Evolutionary conservation across 177 flowering plant species (phyloP).

Genomic region (Vitis hybrid): DNA sequence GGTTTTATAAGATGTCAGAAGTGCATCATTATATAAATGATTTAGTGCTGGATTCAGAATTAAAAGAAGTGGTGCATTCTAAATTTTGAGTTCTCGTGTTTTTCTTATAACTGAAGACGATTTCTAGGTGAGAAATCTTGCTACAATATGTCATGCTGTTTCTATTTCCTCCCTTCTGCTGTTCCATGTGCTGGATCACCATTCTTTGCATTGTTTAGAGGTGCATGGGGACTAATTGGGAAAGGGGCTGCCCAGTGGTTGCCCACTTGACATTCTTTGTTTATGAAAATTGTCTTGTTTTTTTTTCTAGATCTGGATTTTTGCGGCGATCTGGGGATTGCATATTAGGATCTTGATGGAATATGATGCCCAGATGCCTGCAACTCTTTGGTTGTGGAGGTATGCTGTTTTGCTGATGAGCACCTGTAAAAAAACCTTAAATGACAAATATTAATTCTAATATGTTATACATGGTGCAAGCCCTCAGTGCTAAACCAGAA

Average conservation of each 20-base stretch:
- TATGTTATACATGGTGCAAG: conserved; percentile 13
- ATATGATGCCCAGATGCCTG: conserved; percentile 37
- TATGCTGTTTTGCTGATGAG: conserved; percentile 29
- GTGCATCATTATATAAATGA: background rate
- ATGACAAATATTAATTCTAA: conserved; percentile 12
- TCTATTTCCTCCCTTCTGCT: background rate
- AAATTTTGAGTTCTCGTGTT: background rate
- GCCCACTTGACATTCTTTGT: conserved; percentile 17
- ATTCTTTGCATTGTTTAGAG: background rate
- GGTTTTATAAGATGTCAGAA: background rate
- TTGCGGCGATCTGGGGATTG: conserved; percentile 42
- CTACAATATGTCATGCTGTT: background rate
- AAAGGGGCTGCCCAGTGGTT: conserved; percentile 4
- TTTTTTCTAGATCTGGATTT: conserved; percentile 39
- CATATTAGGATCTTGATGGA: conserved; percentile 43
- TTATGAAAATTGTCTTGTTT: conserved; percentile 33
- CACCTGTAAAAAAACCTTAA: conserved; percentile 24
- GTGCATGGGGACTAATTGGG: conserved; percentile 9
- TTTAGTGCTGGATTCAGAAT: background rate
- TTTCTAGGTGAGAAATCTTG: background rate
- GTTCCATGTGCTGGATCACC: background rate
- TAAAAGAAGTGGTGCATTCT: too few species aligned
- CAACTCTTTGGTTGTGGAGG: conserved; percentile 37
- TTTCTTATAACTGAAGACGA: background rate
- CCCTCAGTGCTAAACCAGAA: conserved; percentile 16